Evolutionary conservation across 2,329 filamentous ascomycete species (phyloP).

Genomic region (Phialocephala subalpina): DNA sequence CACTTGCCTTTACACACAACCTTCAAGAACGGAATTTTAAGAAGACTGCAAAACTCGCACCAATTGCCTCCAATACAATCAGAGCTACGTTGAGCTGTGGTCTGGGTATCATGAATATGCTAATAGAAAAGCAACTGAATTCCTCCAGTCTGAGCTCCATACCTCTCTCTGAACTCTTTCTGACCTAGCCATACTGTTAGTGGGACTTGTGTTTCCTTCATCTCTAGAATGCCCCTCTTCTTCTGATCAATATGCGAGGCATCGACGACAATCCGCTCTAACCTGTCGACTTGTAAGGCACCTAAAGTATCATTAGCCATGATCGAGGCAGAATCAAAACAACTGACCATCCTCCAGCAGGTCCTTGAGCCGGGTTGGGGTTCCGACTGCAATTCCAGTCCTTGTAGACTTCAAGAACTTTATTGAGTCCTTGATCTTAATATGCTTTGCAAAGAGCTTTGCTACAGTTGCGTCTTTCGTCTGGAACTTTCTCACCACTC

Average conservation of each 20-base stretch:
- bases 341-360: slow-evolving; percentile 80
- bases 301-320: slow-evolving; percentile 52
- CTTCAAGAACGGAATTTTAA: neutral
- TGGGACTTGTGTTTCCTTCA: slow-evolving; percentile 90
- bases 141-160: slow-evolving; percentile 62
- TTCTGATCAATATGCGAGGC: slow-evolving; percentile 94
- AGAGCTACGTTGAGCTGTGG: neutral
- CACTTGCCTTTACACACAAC: neutral
- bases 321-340: neutral
- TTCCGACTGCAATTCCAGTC: slow-evolving; percentile 89
- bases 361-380: slow-evolving; percentile 82
- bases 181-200: slow-evolving; percentile 78
- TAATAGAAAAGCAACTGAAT: slow-evolving; percentile 68
- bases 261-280: slow-evolving; percentile 87
- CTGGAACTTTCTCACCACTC: slow-evolving; percentile 79
- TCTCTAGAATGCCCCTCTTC: slow-evolving; percentile 91
- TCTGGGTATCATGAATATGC: neutral
- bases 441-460: slow-evolving; percentile 98
- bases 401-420: slow-evolving; percentile 74
- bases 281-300: slow-evolving; percentile 71
- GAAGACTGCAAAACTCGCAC: neutral
- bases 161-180: slow-evolving; percentile 75
- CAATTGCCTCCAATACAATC: neutral
- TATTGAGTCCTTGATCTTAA: slow-evolving; percentile 90
- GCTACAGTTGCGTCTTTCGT: slow-evolving; percentile 80